Evolutionary conservation across 257 asterid species (phyloP).

Genomic region (Nicotiana obtusifolia): DNA sequence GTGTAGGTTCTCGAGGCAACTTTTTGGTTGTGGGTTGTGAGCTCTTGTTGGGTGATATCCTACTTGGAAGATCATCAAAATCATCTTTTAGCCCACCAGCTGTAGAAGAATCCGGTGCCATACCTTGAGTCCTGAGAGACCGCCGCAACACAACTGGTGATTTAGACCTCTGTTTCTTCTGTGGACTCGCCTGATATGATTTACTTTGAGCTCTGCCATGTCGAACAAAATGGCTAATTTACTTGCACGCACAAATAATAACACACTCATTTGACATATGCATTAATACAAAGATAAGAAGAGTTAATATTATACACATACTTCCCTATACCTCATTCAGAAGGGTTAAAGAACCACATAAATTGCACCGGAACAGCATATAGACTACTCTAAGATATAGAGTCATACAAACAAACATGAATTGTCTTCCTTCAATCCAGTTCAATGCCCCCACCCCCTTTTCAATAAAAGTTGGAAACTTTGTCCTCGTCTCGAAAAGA

Average conservation of each 20-base stretch:
- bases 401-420: background rate
- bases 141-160: slow-evolving; percentile 69
- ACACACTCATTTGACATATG: background rate
- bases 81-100: slow-evolving; percentile 54
- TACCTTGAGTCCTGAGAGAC: slow-evolving; percentile 85
- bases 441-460: background rate
- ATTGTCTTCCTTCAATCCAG: background rate
- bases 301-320: background rate
- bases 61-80: slow-evolving; percentile 19
- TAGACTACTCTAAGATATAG: background rate
- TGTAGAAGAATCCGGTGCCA: slow-evolving; percentile 62
- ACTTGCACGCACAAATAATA: background rate
- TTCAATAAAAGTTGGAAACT: background rate
- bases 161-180: slow-evolving; percentile 52
- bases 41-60: slow-evolving; percentile 8
- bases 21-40: slow-evolving; percentile 14
- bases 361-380: background rate
- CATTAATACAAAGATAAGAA: background rate
- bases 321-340: background rate
- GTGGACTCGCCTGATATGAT: slow-evolving; percentile 51
- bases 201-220: slow-evolving; percentile 48
- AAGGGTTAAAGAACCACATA: background rate
- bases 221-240: background rate
- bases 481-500: background rate
- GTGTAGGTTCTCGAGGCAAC: slow-evolving; percentile 32